Conservation (phyloP, 441 rosid species). For the Flueggea neowawraea region DNA sequence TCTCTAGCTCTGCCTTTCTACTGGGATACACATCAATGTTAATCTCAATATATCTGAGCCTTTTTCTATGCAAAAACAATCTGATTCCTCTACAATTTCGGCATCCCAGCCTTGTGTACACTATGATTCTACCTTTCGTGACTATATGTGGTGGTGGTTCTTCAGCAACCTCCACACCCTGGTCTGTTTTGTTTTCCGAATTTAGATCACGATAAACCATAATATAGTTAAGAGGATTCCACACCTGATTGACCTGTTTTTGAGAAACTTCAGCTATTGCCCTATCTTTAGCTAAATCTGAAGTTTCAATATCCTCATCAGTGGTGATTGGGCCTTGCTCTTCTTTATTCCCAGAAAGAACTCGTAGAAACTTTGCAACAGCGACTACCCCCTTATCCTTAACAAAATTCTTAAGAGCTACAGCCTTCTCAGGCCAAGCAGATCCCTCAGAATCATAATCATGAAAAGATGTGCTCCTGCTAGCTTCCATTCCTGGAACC, state of each 20-base stretch:
- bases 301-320: slow-evolving; percentile 26
- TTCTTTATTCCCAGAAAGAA: slow-evolving; percentile 44
- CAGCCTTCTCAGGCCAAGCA: slow-evolving; percentile 69
- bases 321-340: slow-evolving; percentile 18
- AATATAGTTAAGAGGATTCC: slow-evolving; percentile 73
- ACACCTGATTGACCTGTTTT: slow-evolving; percentile 36
- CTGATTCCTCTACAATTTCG: slow-evolving; percentile 57
- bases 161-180: slow-evolving; percentile 20
- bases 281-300: slow-evolving; percentile 27
- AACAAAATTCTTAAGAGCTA: slow-evolving; percentile 60
- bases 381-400: slow-evolving; percentile 61
- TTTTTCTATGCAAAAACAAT: slow-evolving; percentile 49
- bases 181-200: slow-evolving; percentile 28
- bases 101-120: slow-evolving; percentile 78
- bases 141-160: slow-evolving; percentile 36
- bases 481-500: slow-evolving; percentile 42
- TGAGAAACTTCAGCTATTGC: slow-evolving; percentile 32
- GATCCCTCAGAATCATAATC: slow-evolving; percentile 37
- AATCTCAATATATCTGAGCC: slow-evolving; percentile 72
- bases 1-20: slow-evolving; percentile 73
- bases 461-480: slow-evolving; percentile 26
- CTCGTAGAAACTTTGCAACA: slow-evolving; percentile 52
- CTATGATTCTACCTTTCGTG: slow-evolving; percentile 61
- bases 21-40: slow-evolving; percentile 74
- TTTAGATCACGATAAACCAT: slow-evolving; percentile 42